Conservation (phyloP, 2,329 filamentous ascomycete species). For the Microdochium trichocladiopsis region DNA sequence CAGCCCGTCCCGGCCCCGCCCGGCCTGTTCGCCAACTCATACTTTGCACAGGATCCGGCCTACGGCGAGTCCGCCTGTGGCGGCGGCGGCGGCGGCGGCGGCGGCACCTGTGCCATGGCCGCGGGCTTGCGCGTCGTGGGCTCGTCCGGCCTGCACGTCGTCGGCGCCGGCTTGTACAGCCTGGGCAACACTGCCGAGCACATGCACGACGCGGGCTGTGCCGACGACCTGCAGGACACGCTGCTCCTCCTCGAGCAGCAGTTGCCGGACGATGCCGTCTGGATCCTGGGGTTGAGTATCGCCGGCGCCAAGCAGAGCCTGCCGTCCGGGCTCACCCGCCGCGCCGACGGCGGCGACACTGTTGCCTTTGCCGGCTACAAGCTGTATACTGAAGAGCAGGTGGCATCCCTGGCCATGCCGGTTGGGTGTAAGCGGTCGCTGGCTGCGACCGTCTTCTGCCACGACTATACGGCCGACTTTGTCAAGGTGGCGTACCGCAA, state of each 20-base stretch:
- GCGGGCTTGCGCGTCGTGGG: conserved; percentile 10
- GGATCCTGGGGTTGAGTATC: neutral
- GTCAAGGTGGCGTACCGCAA: neutral
- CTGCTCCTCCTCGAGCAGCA: neutral
- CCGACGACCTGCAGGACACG: neutral
- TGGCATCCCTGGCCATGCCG: neutral
- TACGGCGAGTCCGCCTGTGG: neutral
- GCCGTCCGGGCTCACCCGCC: neutral
- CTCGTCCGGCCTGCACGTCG: conserved; percentile 2
- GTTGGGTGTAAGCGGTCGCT: neutral
- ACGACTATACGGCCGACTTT: neutral
- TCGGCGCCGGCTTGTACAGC: neutral
- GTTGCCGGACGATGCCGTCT: neutral
- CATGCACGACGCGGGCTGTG: neutral
- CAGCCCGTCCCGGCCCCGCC: neutral
- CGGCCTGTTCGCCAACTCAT: conserved; percentile 7
- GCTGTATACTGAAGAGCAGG: neutral
- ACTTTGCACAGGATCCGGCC: conserved; percentile 10
- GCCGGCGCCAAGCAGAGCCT: neutral
- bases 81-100: neutral
- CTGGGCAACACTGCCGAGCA: neutral
- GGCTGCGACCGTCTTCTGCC: neutral
- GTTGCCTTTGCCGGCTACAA: neutral
- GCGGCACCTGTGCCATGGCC: conserved; percentile 11
- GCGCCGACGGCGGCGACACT: neutral